Base-by-base conservation (phyloP, 768 basidiomycete genomes). In the Lactifluus piperatus region DNA sequence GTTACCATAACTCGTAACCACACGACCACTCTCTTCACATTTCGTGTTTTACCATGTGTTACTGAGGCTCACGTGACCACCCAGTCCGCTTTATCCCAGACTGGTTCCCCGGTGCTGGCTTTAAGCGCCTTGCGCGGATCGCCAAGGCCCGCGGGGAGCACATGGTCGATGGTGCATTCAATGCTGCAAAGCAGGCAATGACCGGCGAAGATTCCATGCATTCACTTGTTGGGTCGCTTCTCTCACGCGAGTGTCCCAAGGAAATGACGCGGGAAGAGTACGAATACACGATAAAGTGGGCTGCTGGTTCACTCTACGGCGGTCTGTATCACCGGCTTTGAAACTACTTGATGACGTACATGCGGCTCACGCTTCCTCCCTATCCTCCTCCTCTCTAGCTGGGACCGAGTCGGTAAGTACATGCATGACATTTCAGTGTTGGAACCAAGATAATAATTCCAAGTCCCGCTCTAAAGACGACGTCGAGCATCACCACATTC, bases 261-360 rank as follows among this genome's bases (percentile, higher is more conserved):
- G 62, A 63, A 24, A 63, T 63, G 62, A 61, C 58, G 11, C 62
- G 60, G 29, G 63, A 56, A 10, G 57, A 64, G 16, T 54, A 64
- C n/a, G 61, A 64, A 36, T 63, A 58, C 36, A 64, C 55, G 24
- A 54, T 64, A 50, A 64, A 64, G 57, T 62, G 61, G 64, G 57
- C 64, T 9, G 64, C 64, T 11, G 64, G 62, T 20, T 57, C 62
- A 0, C 61, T 64, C 4, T 64, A 64, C 43, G 64, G 57, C 6
- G 64, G 64, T 62, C 43, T 49, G 53, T 49, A 29, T 44, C 48
- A n/a, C n/a, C 24, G 9, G 2, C 8, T 16, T 16, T 27, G 3
- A n/a, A n/a, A n/a, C n/a, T n/a, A 39, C 2, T 1, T 7, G 10
- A 8, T 16, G 4, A n/a, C 22, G 13, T 36, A 2, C n/a, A 1